Evolutionary conservation across 768 basidiomycete genomes (phyloP).

Genomic region (Rhodotorula paludigena): DNA sequence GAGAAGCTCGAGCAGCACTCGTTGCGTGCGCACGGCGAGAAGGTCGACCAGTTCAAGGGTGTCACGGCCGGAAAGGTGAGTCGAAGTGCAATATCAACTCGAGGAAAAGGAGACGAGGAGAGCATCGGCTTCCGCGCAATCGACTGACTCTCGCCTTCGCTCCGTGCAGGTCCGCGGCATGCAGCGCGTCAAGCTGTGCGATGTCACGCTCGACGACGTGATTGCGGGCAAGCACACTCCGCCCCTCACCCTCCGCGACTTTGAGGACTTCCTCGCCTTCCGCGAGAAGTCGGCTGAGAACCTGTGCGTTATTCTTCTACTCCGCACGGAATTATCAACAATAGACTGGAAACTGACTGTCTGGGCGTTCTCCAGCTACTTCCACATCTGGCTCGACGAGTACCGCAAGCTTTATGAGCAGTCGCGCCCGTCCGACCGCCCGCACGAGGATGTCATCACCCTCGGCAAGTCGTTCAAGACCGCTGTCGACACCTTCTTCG

Average conservation of each 20-base stretch:
- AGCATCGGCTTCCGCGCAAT: not conserved
- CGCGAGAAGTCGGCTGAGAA: slow-evolving; percentile 26
- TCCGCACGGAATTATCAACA: too few relatives aligned
- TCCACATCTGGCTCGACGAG: slow-evolving; percentile 24
- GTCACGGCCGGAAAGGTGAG: slow-evolving; percentile 19
- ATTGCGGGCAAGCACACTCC: slow-evolving; percentile 19
- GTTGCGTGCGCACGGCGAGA: not conserved
- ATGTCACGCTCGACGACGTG: slow-evolving; percentile 28
- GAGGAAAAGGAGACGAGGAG: not conserved
- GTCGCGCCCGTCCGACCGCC: not conserved
- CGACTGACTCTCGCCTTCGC: not conserved
- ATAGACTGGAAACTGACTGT: too few relatives aligned
- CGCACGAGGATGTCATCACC: slow-evolving; percentile 12
- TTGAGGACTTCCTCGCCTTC: slow-evolving; percentile 34
- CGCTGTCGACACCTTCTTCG: slow-evolving; percentile 29
- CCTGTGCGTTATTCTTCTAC: slow-evolving; percentile 11
- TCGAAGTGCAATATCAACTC: too few relatives aligned
- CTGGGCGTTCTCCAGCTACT: not conserved
- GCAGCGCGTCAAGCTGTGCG: slow-evolving; percentile 23
- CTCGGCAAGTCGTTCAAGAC: slow-evolving; percentile 27
- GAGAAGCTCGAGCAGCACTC: not conserved
- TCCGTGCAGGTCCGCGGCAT: slow-evolving; percentile 16
- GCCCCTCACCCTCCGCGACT: slow-evolving; percentile 29
- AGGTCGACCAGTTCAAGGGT: slow-evolving; percentile 9
- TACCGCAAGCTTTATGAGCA: slow-evolving; percentile 16